These are phyloP conservation scores for Yarrowia alimentaria DNA, from an alignment of 805 yeast genomes.

Conservation along the genomic window DNA sequence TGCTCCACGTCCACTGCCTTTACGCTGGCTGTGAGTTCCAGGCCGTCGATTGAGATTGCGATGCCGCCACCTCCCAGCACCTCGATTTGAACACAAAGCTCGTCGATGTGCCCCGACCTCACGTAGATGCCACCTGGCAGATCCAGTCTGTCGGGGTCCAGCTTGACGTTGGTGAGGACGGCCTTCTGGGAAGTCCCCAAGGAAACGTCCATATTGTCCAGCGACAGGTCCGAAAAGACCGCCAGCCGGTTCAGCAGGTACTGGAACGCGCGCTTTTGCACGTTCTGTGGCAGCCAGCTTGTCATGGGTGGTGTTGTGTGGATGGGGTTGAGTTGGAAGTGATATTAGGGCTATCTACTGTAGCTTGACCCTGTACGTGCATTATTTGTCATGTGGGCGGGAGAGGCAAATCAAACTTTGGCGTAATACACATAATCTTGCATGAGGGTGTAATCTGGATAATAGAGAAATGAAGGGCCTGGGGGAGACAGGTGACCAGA, in stretches of 20 bases:
- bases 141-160: conserved; percentile 68
- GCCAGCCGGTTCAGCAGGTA: conserved; percentile 80
- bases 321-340: too few species aligned
- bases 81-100: conserved; percentile 57
- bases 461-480: too few species aligned
- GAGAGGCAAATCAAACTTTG: too few species aligned
- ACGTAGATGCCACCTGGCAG: conserved; percentile 55
- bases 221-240: conserved; percentile 75
- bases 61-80: conserved; percentile 70
- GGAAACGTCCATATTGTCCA: conserved; percentile 78
- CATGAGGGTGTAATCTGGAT: too few species aligned
- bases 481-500: too few species aligned
- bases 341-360: too few species aligned
- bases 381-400: too few species aligned
- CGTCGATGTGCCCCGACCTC: conserved; percentile 58
- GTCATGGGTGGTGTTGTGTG: conserved; percentile 12
- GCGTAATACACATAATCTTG: too few species aligned
- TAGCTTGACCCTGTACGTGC: too few species aligned
- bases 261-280: conserved; percentile 76
- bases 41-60: conserved; percentile 54
- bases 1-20: conserved; percentile 38
- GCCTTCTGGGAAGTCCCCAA: conserved; percentile 51
- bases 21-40: conserved; percentile 46
- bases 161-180: conserved; percentile 54
- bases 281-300: conserved; percentile 81